These are phyloP conservation scores for Fusarium sp. DNA, from an alignment of 2,329 filamentous ascomycete genomes.

Conservation along the genomic window DNA sequence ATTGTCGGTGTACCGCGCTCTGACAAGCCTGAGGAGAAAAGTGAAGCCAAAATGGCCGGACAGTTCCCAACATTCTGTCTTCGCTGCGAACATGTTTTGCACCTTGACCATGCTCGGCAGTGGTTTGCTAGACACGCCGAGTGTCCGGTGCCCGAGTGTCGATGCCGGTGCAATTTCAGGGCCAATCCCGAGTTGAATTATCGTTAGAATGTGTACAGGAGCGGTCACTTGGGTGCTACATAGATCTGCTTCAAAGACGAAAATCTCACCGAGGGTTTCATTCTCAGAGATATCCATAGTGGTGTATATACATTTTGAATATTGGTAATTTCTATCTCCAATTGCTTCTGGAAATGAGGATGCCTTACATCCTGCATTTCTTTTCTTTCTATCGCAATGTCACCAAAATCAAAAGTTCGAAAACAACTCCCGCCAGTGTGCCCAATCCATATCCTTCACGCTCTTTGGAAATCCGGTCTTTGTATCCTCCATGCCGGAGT, in stretches of 20 bases:
- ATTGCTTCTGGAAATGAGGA: conserved; percentile 18
- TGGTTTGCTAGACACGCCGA: conserved; percentile 75
- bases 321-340: conserved; percentile 24
- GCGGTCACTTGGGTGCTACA: not conserved
- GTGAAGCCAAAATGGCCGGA: conserved; percentile 62
- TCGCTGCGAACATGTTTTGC: conserved; percentile 74
- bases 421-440: conserved; percentile 29
- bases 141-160: conserved; percentile 75
- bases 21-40: conserved; percentile 64
- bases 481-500: conserved; percentile 24
- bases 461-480: conserved; percentile 2
- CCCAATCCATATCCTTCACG: conserved; percentile 11
- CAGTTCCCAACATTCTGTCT: conserved; percentile 76
- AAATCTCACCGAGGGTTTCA: not conserved
- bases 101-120: conserved; percentile 73
- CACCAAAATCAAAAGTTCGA: conserved; percentile 16
- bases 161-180: conserved; percentile 71
- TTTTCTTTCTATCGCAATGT: conserved; percentile 30
- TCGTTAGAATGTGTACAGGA: conserved; percentile 41
- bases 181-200: conserved; percentile 70
- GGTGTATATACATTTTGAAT: conserved; percentile 18
- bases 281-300: not conserved
- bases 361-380: conserved; percentile 10
- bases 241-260: not conserved
- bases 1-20: conserved; percentile 72